Conservation (phyloP, 78 protist genomes). For the Polysphondylium violaceum region DNA sequence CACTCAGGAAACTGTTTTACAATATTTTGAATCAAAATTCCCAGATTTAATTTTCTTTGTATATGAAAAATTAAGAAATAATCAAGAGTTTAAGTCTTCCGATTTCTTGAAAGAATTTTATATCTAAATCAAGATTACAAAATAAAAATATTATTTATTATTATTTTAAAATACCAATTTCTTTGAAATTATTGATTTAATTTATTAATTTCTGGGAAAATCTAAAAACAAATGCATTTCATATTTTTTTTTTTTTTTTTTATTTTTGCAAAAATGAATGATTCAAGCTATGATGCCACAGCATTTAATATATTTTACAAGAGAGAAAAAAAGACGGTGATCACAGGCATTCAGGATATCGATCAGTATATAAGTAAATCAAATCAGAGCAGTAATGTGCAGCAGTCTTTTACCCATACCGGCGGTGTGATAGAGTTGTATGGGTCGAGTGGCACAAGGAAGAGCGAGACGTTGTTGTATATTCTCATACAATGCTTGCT, state of each 20-base stretch:
- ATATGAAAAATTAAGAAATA: conserved; percentile 23
- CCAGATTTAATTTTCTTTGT: conserved; percentile 27
- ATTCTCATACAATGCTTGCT: conserved; percentile 14
- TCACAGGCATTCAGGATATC: conserved; percentile 16
- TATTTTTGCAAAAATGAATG: background rate
- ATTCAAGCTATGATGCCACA: conserved; percentile 15
- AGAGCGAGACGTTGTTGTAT: background rate
- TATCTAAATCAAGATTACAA: no score
- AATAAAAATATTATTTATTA: no score
- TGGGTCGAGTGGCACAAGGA: conserved; percentile 35
- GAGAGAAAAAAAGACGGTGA: conserved; percentile 14
- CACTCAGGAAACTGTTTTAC: conserved; percentile 2
- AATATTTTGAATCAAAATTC: conserved; percentile 24
- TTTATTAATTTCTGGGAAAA: no score
- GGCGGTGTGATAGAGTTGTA: conserved; percentile 38
- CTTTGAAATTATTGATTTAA: no score
- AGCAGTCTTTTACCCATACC: background rate
- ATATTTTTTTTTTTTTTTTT: conserved; percentile 4
- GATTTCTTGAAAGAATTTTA: no score
- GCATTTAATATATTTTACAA: conserved; percentile 50
- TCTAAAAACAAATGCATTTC: no score
- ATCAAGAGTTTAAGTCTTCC: background rate
- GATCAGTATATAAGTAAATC: conserved; percentile 17
- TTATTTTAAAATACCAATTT: no score
- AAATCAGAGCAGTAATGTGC: background rate